These are phyloP conservation scores for Kickxella alabastrina DNA, from an alignment of 192 early-diverging fungal genomes.

Conservation along the genomic window DNA sequence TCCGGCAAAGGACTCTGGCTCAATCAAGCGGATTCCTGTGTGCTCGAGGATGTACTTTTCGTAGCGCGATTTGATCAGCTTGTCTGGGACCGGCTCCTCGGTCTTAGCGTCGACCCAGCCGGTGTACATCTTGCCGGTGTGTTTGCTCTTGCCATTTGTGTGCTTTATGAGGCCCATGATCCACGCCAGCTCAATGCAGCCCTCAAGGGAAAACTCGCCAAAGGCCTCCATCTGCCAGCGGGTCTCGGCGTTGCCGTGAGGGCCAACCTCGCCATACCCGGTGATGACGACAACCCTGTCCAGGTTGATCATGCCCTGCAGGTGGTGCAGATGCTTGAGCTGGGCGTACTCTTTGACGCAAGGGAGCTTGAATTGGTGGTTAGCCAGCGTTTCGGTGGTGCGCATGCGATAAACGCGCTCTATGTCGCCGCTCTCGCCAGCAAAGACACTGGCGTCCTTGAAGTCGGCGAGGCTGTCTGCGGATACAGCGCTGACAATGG, in stretches of 20 bases:
- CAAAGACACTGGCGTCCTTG: background rate
- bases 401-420: conserved; percentile 26
- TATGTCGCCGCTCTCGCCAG: background rate
- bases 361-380: conserved; percentile 89
- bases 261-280: conserved; percentile 91
- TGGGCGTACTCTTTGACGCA: conserved; percentile 58
- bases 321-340: conserved; percentile 60
- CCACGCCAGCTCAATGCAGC: conserved; percentile 95
- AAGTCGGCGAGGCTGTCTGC: conserved; percentile 20
- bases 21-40: conserved; percentile 89
- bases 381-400: conserved; percentile 65
- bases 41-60: conserved; percentile 87
- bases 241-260: conserved; percentile 83
- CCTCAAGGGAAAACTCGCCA: conserved; percentile 54
- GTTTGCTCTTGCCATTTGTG: conserved; percentile 75
- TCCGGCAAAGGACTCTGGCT: conserved; percentile 80
- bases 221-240: conserved; percentile 95
- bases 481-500: background rate
- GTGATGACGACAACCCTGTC: conserved; percentile 87
- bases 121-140: conserved; percentile 61
- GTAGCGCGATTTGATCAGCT: conserved; percentile 83
- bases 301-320: conserved; percentile 77
- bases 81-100: conserved; percentile 79
- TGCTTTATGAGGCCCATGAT: conserved; percentile 94
- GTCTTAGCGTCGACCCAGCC: conserved; percentile 91